These are phyloP conservation scores for Monilinia laxa DNA, from an alignment of 2,329 filamentous ascomycete species.

Conservation along the genomic window DNA sequence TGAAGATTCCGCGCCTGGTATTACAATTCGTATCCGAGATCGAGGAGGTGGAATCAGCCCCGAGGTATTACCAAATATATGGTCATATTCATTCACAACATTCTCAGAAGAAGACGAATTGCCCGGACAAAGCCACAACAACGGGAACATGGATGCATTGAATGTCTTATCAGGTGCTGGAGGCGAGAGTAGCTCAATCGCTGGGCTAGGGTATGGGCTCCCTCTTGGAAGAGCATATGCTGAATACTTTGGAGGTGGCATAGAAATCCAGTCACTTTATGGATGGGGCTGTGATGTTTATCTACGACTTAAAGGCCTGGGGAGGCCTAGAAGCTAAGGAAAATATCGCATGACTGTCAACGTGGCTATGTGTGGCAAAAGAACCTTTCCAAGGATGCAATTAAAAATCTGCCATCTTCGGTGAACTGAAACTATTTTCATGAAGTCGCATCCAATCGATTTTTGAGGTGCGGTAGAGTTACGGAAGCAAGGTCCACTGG, in stretches of 20 bases:
- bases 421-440: constrained; percentile 2
- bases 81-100: constrained; percentile 97
- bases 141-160: constrained; percentile 62
- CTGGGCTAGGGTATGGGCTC: constrained; percentile 88
- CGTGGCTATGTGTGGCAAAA: background rate
- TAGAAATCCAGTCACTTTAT: constrained; percentile 91
- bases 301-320: constrained; percentile 49
- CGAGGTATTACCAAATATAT: constrained; percentile 80
- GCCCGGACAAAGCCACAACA: constrained; percentile 45
- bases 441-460: background rate
- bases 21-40: constrained; percentile 93
- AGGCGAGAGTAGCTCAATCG: constrained; percentile 77
- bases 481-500: constrained; percentile 1
- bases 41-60: constrained; percentile 91
- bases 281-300: constrained; percentile 81
- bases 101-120: constrained; percentile 65
- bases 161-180: constrained; percentile 72
- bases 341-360: background rate
- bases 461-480: constrained; percentile 8
- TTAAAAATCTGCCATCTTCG: constrained; percentile 7
- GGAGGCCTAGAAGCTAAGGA: constrained; percentile 32
- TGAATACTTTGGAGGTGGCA: constrained; percentile 96
- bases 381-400: background rate
- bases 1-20: constrained; percentile 70
- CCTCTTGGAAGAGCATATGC: constrained; percentile 91